Evolutionary conservation across 441 rosid species (phyloP).

Genomic region (Erodium moschatum): DNA sequence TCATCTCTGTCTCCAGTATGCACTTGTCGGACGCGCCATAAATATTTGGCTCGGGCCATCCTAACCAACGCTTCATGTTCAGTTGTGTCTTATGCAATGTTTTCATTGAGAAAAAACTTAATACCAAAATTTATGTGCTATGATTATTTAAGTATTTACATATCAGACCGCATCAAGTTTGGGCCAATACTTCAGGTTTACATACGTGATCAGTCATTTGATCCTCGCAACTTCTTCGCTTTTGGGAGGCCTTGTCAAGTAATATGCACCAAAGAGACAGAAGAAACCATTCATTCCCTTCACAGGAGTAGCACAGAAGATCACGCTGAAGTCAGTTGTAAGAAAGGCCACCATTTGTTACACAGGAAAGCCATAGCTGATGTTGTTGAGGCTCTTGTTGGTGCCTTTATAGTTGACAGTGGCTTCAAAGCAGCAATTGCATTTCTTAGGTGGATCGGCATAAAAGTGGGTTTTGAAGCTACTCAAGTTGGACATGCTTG

Average conservation of each 20-base stretch:
- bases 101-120: not conserved
- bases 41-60: not conserved
- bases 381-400: constrained; percentile 87
- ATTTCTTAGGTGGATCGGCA: constrained; percentile 87
- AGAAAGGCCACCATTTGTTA: constrained; percentile 78
- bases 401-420: constrained; percentile 82
- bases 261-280: constrained; percentile 46
- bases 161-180: constrained; percentile 9
- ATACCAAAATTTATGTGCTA: not conserved
- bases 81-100: not conserved
- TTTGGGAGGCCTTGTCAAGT: constrained; percentile 62
- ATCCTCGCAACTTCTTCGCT: constrained; percentile 74
- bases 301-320: constrained; percentile 23
- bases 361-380: constrained; percentile 85
- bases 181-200: constrained; percentile 47
- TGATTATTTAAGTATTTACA: not conserved
- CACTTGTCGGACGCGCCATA: not conserved
- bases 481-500: constrained; percentile 48
- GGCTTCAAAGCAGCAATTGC: constrained; percentile 84
- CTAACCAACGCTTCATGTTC: constrained; percentile 4
- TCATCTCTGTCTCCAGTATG: not conserved
- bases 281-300: constrained; percentile 38
- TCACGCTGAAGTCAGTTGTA: constrained; percentile 54
- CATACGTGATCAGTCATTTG: constrained; percentile 81
- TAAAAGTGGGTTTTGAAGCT: constrained; percentile 54